These are phyloP conservation scores for Plantago elongata DNA, from an alignment of 257 asterid species.

Conservation along the genomic window DNA sequence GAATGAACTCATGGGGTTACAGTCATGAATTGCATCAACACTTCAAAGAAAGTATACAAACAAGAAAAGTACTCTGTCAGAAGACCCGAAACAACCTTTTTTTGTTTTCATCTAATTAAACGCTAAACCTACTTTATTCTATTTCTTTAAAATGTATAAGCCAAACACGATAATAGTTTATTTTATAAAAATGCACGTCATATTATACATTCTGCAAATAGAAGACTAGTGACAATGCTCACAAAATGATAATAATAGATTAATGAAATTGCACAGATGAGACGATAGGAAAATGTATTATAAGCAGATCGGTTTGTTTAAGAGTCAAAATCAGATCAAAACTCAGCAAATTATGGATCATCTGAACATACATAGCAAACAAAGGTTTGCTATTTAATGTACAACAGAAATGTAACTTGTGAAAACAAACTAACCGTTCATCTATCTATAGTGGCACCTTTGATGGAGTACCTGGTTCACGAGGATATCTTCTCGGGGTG, in stretches of 20 bases:
- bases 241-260: constrained; percentile 4
- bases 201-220: background rate
- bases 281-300: background rate
- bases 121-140: too few relatives aligned
- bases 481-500: constrained; percentile 89
- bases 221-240: background rate
- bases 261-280: constrained; percentile 1
- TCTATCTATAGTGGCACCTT: constrained; percentile 61
- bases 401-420: constrained; percentile 3
- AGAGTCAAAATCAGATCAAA: constrained; percentile 7
- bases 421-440: constrained; percentile 9
- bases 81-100: too few relatives aligned
- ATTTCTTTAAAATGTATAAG: too few relatives aligned
- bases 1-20: background rate
- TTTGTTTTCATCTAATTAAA: too few relatives aligned
- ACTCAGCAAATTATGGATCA: constrained; percentile 8
- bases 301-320: constrained; percentile 10
- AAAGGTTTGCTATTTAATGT: constrained; percentile 3
- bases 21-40: background rate
- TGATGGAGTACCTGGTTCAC: constrained; percentile 77
- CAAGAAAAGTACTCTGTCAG: background rate
- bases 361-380: background rate
- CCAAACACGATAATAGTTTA: too few relatives aligned
- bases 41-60: background rate
- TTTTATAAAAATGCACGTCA: too few relatives aligned